Evolutionary conservation across 495 filamentous ascomycete species (phyloP), one percentile per base, ranked within the genome.

Genomic region (Podospora bellae-mahoneyi): DNA sequence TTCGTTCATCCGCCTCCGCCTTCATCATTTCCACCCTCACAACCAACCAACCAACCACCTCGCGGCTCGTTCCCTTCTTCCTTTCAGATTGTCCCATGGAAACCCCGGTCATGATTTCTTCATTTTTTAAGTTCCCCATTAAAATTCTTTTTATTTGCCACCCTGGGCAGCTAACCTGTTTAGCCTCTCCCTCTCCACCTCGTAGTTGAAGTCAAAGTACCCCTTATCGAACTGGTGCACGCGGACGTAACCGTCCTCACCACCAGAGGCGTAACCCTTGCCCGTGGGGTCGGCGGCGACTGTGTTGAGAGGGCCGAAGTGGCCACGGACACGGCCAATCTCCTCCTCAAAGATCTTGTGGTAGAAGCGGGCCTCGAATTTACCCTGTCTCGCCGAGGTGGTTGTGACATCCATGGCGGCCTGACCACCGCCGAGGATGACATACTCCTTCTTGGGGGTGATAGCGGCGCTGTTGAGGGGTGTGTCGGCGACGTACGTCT

Each of bases 331-430:
- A 79, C 95, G 88, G 69, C 95, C 96, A 77, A 97, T 96, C 85
- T 99, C 95, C 78, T 97, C 94, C 81, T 96, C 93, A 79, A 99
- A 97, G 74, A 99, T 88, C 84, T 94, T 97, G 87, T 99, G 95
- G 85, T 96, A 99, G 85, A 99, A 97, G 63, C 95, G 87, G 27
- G 95, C 96, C 79, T 99, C 95, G 84, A 99, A 99, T 81, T 97
- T 97, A 79, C 95, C 95, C 81, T 98, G 95, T 61, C 95, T 87
- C 13, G 92, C 88, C 30, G 89, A 89, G 55, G 95, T 99, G 19
- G 91, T 96, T n/a, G 95, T 99, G 78, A 99, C 95, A 79, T 97
- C 95, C 92, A 97, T 97, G 73, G 95, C 95, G 66, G 94, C 95
- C 81, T 99, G 95, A 68, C 95, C 95, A 84, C 95, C 95, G 69